Evolutionary conservation across 306 rosid genomes (phyloP).

Genomic region (Ceratonia siliqua): DNA sequence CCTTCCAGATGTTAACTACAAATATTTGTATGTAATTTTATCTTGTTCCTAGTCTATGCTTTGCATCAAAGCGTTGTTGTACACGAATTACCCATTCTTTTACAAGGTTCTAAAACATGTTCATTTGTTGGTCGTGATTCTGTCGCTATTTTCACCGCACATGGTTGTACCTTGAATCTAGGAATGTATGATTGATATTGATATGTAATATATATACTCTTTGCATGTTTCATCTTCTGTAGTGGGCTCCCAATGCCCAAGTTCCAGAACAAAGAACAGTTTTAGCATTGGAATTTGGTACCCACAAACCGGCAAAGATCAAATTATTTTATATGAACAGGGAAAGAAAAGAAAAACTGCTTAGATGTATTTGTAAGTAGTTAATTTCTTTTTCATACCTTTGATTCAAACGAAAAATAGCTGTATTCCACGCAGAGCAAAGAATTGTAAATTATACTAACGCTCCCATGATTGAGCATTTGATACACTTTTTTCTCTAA

Average conservation of each 20-base stretch:
- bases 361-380: neutral
- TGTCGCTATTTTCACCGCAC: slow-evolving; percentile 23
- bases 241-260: neutral
- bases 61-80: slow-evolving; percentile 51
- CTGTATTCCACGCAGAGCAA: neutral
- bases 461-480: no score
- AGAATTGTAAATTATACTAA: no score
- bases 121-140: slow-evolving; percentile 43
- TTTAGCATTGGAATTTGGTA: no score
- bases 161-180: neutral
- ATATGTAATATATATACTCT: no score
- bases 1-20: slow-evolving; percentile 24
- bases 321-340: neutral
- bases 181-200: slow-evolving; percentile 4
- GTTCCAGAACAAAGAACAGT: no score
- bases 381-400: neutral
- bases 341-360: no score
- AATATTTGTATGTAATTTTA: slow-evolving; percentile 44
- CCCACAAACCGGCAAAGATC: no score
- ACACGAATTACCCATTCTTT: slow-evolving; percentile 50
- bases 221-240: neutral
- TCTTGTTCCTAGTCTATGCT: slow-evolving; percentile 36
- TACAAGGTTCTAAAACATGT: slow-evolving; percentile 32
- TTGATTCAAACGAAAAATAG: neutral
- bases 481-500: no score